Evolutionary conservation across 345 rosid species (phyloP).

Genomic region (Streptanthus diversifolius): DNA sequence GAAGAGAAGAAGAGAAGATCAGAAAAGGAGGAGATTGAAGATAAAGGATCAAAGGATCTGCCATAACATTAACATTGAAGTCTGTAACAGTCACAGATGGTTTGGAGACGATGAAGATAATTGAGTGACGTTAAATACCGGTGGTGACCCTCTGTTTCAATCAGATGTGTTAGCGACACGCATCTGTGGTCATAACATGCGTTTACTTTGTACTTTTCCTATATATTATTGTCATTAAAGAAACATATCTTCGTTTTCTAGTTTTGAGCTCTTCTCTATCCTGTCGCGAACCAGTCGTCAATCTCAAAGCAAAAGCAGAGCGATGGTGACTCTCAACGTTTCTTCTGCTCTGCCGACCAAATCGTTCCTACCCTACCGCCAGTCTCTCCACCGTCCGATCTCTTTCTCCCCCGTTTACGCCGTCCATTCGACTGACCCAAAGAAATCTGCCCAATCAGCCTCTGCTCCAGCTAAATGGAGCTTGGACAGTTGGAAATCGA

Average conservation of each 20-base stretch:
- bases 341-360: slow-evolving; percentile 37
- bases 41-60: slow-evolving; percentile 27
- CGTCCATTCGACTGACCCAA: slow-evolving; percentile 50
- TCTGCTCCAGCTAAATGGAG: slow-evolving; percentile 43
- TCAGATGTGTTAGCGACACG: neutral
- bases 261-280: neutral
- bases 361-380: slow-evolving; percentile 28
- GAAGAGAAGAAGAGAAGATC: slow-evolving; percentile 13
- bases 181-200: slow-evolving; percentile 9
- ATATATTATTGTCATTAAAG: neutral
- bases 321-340: slow-evolving; percentile 42
- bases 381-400: slow-evolving; percentile 27
- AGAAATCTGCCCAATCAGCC: slow-evolving; percentile 26
- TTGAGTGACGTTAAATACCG: slow-evolving; percentile 12
- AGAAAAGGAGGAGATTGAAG: slow-evolving; percentile 24
- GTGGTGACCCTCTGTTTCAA: slow-evolving; percentile 17
- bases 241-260: neutral
- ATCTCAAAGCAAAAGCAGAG: neutral
- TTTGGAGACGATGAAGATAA: slow-evolving; percentile 9
- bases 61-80: slow-evolving; percentile 27
- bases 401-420: slow-evolving; percentile 43
- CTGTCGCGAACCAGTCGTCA: slow-evolving; percentile 12
- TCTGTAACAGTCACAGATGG: slow-evolving; percentile 7
- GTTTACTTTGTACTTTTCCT: neutral
- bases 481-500: slow-evolving; percentile 56